Evolutionary conservation across 169 alveolate genomes (phyloP), one percentile per base, ranked within the genome.

Genomic region (Plasmodium reichenowi): DNA sequence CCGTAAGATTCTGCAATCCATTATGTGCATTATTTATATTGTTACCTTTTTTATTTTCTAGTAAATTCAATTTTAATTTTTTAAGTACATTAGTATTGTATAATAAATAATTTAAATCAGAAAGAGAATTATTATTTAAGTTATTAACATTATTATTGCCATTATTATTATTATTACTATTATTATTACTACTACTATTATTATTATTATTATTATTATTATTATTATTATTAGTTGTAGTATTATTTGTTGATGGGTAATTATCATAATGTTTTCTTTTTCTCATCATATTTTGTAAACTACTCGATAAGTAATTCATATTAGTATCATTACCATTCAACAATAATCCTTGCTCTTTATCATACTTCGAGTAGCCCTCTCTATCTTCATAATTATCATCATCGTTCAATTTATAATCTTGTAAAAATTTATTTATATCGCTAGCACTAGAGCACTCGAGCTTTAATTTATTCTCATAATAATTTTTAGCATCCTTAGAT

Each of bases 61-160:
- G 15, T 62, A 78, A 48, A 50, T 78, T 78, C 20, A 58, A 48
- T 71, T 78, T 78, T 59, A 78, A 17, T 59, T 78, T 78, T 9
- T 78, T 78, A 7, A 78, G n/a, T 26, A 78, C 64, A 22, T 78
- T 78, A 2, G 72, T 24, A 43, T 78, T 78, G 48, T 72, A 54
- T 58, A 78, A 70, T 13, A 78, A 54, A 52, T 78, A 78, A 56
- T 32, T 78, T 38, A 78, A 20, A 29, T 78, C 89, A 13, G 64
- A 20, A 26, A 29, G 58, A 4, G 70, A 52, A 15, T 29, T 52
- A 17, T 72, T 72, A 29, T 72, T 58, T 62, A 68, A 0, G 45
- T 15, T 47, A 2, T 58, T n/a, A 66, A 4, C 22, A 66, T 3
- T n/a, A 47, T 20, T 68, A 60, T 22, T 26, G 10, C 20, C 26